These are phyloP conservation scores for Glycine tomentella DNA, from an alignment of 306 rosid genomes.

Conservation along the genomic window DNA sequence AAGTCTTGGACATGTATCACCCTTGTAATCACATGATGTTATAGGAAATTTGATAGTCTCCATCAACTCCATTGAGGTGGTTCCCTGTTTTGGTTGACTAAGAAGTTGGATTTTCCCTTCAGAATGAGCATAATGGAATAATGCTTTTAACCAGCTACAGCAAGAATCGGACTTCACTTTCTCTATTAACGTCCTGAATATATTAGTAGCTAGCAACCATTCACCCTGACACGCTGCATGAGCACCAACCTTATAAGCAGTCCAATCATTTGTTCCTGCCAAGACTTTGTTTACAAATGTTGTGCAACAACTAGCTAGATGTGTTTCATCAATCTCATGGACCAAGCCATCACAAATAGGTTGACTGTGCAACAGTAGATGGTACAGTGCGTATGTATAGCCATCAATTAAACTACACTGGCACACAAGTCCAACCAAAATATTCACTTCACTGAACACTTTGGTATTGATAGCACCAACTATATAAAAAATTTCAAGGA, in stretches of 20 bases:
- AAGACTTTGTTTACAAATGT: neutral
- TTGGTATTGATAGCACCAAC: constrained; percentile 41
- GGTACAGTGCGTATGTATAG: constrained; percentile 51
- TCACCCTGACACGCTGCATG: constrained; percentile 34
- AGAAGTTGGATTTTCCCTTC: constrained; percentile 56
- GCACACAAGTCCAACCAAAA: constrained; percentile 47
- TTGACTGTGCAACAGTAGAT: constrained; percentile 56
- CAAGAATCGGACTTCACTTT: constrained; percentile 34
- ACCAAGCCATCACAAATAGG: constrained; percentile 54
- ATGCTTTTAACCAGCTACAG: constrained; percentile 35
- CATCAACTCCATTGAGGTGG: constrained; percentile 46
- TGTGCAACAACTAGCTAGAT: constrained; percentile 1
- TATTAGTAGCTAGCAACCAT: constrained; percentile 20
- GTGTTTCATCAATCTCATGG: constrained; percentile 44
- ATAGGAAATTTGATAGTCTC: constrained; percentile 46
- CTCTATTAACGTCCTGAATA: constrained; percentile 10
- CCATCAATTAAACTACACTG: constrained; percentile 55
- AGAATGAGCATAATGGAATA: constrained; percentile 58
- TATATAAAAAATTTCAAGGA: constrained; percentile 55
- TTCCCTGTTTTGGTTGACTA: constrained; percentile 46
- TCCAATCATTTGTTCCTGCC: constrained; percentile 34
- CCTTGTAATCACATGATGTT: constrained; percentile 21
- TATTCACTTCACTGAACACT: constrained; percentile 37
- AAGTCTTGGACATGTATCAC: constrained; percentile 41
- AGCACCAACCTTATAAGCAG: constrained; percentile 31